These are phyloP conservation scores for Boletus vermiculosoides DNA, from an alignment of 768 basidiomycete genomes.

Conservation along the genomic window DNA sequence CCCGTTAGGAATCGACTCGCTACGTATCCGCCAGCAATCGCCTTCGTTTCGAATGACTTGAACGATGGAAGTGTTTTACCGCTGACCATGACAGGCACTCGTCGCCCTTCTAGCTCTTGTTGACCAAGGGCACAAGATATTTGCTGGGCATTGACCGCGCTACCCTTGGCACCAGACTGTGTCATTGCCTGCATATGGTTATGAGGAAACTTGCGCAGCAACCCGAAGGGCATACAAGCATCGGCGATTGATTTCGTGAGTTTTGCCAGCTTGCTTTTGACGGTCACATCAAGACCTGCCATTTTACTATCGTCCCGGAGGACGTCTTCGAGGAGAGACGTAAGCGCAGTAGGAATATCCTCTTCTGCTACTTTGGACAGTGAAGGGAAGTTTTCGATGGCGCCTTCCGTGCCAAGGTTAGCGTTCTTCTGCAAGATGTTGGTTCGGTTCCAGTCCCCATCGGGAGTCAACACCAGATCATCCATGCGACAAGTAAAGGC, in stretches of 20 bases:
- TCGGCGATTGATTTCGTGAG: conserved; percentile 91
- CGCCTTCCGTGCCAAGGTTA: conserved; percentile 79
- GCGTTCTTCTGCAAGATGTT: conserved; percentile 65
- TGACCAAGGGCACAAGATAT: conserved; percentile 98
- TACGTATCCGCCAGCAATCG: conserved; percentile 97
- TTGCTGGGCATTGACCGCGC: conserved; percentile 94
- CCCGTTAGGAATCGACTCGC: conserved; percentile 99
- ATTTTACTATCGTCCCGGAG: conserved; percentile 95
- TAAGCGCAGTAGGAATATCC: conserved; percentile 58
- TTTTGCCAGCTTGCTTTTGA: conserved; percentile 80
- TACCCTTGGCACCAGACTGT: conserved; percentile 95
- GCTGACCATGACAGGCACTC: conserved; percentile 98
- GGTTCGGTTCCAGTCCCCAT: conserved; percentile 69
- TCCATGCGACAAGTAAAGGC: conserved; percentile 99
- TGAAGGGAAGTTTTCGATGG: conserved; percentile 88
- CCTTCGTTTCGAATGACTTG: conserved; percentile 95
- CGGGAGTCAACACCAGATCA: conserved; percentile 85
- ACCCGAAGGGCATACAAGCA: conserved; percentile 77
- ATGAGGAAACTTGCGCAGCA: conserved; percentile 91
- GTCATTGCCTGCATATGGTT: conserved; percentile 99
- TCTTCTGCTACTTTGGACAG: conserved; percentile 48
- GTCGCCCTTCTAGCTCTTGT: conserved; percentile 96
- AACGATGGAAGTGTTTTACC: conserved; percentile 98
- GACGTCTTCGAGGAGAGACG: conserved; percentile 81
- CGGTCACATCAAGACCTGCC: conserved; percentile 93